These are phyloP conservation scores for Neurospora sp. DNA, from an alignment of 495 filamentous ascomycete species.

Conservation along the genomic window DNA sequence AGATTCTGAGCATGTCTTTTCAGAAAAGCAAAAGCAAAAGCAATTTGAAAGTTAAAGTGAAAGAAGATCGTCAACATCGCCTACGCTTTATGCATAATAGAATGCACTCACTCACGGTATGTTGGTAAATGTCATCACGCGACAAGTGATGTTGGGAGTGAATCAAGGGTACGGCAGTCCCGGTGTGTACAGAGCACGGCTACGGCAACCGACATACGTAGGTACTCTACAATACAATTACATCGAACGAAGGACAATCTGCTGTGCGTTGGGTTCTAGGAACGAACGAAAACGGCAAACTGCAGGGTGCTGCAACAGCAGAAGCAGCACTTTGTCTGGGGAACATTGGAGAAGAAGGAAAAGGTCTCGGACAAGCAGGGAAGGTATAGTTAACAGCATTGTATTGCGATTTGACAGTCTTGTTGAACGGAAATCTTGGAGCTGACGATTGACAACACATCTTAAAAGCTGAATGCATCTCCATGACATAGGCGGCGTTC, in stretches of 20 bases:
- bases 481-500: not conserved
- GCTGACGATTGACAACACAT: not conserved
- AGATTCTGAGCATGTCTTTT: not conserved
- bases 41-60: no score
- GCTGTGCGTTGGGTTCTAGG: not conserved
- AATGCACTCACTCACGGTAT: not conserved
- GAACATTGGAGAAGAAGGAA: not conserved
- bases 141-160: not conserved
- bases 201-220: not conserved
- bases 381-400: not conserved
- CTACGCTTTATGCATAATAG: no score
- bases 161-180: not conserved
- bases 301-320: not conserved
- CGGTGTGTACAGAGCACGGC: not conserved
- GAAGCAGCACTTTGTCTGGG: not conserved
- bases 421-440: not conserved
- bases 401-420: not conserved
- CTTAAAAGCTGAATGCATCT: not conserved
- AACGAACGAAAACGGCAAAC: not conserved
- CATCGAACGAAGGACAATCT: not conserved
- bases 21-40: not conserved
- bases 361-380: not conserved
- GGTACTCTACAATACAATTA: not conserved
- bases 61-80: not conserved
- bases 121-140: not conserved